Evolutionary conservation across 306 rosid species (phyloP).

Genomic region (Lathyrus aphaca): DNA sequence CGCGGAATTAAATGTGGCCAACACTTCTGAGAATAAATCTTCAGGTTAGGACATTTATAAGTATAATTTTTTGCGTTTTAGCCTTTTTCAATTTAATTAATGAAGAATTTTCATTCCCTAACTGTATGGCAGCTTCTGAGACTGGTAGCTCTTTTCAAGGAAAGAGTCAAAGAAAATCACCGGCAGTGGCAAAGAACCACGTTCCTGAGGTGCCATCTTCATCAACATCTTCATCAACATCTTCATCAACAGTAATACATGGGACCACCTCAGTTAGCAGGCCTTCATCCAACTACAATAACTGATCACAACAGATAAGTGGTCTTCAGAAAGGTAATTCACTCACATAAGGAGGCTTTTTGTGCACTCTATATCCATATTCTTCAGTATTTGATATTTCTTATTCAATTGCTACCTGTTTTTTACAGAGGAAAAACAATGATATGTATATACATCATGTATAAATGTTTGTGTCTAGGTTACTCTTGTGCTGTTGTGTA

Average conservation of each 20-base stretch:
- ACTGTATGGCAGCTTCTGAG: constrained; percentile 60
- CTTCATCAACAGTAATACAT: too few relatives aligned
- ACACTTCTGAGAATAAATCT: constrained; percentile 48
- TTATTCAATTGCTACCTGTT: background rate
- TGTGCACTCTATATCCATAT: constrained; percentile 17
- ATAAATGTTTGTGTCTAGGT: background rate
- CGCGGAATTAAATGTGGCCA: too few relatives aligned
- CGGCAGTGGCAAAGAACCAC: too few relatives aligned
- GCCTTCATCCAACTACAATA: too few relatives aligned
- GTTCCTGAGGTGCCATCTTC: constrained; percentile 53
- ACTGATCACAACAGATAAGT: too few relatives aligned
- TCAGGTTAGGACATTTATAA: constrained; percentile 52
- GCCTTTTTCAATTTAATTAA: constrained; percentile 35
- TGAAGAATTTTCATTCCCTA: constrained; percentile 6
- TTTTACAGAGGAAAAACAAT: background rate
- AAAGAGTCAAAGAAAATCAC: constrained; percentile 58
- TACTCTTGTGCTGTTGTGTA: too few relatives aligned
- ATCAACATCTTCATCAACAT: constrained; percentile 74
- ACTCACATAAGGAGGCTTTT: too few relatives aligned
- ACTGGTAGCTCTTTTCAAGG: constrained; percentile 57
- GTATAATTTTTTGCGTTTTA: constrained; percentile 19
- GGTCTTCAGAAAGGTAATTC: too few relatives aligned
- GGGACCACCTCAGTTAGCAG: too few relatives aligned
- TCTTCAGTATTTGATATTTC: constrained; percentile 7
- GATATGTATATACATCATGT: constrained; percentile 17